A percentile compares a stretch with the other conserved stretches of the same genome.
These are phyloP conservation scores for Amphibolis antarctica DNA, from an alignment of 106 monocot genomes.

Conservation along the genomic window DNA sequence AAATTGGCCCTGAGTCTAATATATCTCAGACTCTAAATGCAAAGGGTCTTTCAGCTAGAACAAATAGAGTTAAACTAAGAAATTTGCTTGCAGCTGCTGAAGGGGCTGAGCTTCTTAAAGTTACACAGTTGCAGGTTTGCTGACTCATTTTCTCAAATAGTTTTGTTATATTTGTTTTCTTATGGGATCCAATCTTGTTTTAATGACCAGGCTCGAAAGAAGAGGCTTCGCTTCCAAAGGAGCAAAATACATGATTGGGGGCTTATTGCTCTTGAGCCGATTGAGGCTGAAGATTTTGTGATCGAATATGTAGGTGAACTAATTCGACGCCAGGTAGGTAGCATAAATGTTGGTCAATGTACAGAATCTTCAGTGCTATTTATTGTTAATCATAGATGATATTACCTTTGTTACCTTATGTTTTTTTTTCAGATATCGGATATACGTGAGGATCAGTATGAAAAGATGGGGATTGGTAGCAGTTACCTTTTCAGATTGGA, in stretches of 20 bases:
- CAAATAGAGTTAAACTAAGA: conserved; percentile 79
- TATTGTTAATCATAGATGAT: not conserved
- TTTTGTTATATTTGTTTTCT: not conserved
- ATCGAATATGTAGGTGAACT: conserved; percentile 98
- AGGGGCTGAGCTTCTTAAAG: conserved; percentile 76
- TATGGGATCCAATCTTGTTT: not conserved
- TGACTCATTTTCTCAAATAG: not conserved
- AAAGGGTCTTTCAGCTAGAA: conserved; percentile 86
- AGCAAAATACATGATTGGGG: conserved; percentile 99
- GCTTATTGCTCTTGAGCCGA: conserved; percentile 86
- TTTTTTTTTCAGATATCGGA: conserved; percentile 64
- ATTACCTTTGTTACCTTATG: not conserved
- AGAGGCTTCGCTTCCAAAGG: conserved; percentile 86
- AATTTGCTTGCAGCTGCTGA: conserved; percentile 87
- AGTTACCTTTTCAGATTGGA: conserved; percentile 98
- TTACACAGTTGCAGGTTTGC: conserved; percentile 69
- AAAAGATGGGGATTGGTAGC: conserved; percentile 97
- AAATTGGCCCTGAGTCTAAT: conserved; percentile 12
- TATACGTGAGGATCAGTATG: conserved; percentile 74
- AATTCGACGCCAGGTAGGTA: conserved; percentile 60
- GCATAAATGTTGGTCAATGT: not conserved
- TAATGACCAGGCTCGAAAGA: conserved; percentile 66
- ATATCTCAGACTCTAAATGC: conserved; percentile 23
- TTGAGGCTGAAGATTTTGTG: conserved; percentile 98
- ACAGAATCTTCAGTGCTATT: not conserved